Conservation (phyloP, 371 early-diverging fungal genomes). For the Apophysomyces sp. region DNA sequence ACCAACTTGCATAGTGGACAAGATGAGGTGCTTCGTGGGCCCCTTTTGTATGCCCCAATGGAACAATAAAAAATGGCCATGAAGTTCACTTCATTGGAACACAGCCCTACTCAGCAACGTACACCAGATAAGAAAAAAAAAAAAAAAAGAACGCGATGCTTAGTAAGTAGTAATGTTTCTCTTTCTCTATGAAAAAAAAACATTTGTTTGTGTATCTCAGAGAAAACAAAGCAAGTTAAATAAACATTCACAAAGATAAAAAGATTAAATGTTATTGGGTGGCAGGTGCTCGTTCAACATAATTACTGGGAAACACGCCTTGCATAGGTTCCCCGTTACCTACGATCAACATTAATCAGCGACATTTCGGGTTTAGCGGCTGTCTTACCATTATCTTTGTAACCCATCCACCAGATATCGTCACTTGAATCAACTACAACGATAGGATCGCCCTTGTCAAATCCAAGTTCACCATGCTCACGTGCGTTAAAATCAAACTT, state of each 20-base stretch:
- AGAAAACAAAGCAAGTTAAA: not conserved
- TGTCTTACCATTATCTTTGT: slow-evolving; percentile 58
- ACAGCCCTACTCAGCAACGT: no score
- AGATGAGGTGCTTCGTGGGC: not conserved
- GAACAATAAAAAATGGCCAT: no score
- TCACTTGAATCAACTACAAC: slow-evolving; percentile 78
- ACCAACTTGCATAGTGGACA: not conserved
- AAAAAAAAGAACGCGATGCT: no score
- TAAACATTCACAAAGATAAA: not conserved
- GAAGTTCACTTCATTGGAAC: no score
- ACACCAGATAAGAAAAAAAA: no score
- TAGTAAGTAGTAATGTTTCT: not conserved
- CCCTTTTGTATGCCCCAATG: not conserved
- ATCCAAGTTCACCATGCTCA: slow-evolving; percentile 78
- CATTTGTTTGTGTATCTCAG: not conserved
- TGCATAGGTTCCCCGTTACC: slow-evolving; percentile 32
- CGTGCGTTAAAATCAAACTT: slow-evolving; percentile 75
- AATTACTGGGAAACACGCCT: slow-evolving; percentile 82
- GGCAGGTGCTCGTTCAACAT: slow-evolving; percentile 52
- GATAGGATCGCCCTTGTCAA: slow-evolving; percentile 70
- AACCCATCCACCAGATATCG: slow-evolving; percentile 87
- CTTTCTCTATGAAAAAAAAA: not conserved
- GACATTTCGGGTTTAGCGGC: not conserved
- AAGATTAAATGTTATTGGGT: not conserved
- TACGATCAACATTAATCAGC: not conserved